phyloP scores from a whole-genome alignment of 148 eudicot species.

The Rhododendron ovatum region DNA sequence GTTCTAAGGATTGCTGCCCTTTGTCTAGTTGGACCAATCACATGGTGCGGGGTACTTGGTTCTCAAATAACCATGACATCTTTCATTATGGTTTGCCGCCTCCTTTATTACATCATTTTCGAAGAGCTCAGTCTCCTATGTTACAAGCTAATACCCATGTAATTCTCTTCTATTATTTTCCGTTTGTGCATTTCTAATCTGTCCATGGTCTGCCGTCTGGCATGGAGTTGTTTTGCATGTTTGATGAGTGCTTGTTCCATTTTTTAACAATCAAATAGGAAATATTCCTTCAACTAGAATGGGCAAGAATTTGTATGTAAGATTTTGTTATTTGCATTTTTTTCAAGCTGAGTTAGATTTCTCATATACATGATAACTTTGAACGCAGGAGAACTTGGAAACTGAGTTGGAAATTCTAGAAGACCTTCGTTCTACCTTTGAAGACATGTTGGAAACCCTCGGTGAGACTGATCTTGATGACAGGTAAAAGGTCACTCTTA shows the following conservation, averaged over 20 bases:
- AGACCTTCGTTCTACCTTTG: constrained; percentile 42
- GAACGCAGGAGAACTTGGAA: constrained; percentile 59
- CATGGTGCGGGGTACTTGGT: constrained; percentile 91
- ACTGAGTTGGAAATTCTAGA: constrained; percentile 54
- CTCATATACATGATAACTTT: constrained; percentile 1
- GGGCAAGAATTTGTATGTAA: not conserved
- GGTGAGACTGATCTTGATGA: constrained; percentile 40
- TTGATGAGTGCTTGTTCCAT: not conserved
- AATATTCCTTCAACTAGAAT: not conserved
- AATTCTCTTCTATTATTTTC: constrained; percentile 14
- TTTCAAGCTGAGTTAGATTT: not conserved
- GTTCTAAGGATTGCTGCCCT: constrained; percentile 20
- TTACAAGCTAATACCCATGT: constrained; percentile 36
- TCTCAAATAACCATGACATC: constrained; percentile 53
- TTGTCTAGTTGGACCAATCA: constrained; percentile 44
- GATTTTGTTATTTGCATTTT: not conserved
- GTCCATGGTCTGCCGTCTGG: not conserved
- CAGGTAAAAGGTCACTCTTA: constrained; percentile 37
- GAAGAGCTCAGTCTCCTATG: constrained; percentile 32
- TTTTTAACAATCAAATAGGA: not conserved
- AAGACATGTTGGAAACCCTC: constrained; percentile 52
- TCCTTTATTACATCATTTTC: constrained; percentile 62
- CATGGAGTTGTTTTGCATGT: not conserved
- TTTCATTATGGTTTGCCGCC: constrained; percentile 79
- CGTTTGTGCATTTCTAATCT: not conserved